Percentiles rank a stretch among this genome's conserved stretches.
phyloP scores from a whole-genome alignment of 805 yeast genomes.

The Suhomyces sp. region DNA sequence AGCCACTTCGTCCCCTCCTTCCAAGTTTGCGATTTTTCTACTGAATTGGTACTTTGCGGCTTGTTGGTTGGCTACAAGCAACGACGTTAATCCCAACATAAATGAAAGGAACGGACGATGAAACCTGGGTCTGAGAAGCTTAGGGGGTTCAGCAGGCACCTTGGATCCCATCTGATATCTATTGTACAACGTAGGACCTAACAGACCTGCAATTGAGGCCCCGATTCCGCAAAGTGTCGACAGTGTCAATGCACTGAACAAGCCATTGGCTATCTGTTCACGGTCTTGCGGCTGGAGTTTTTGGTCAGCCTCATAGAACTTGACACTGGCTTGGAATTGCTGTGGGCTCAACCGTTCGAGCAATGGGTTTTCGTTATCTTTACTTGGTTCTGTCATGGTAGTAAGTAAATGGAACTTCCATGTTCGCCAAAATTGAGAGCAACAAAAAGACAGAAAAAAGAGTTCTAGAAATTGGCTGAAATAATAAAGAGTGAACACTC shows the following conservation, averaged over 20 bases:
- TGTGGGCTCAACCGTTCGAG: conserved; percentile 25
- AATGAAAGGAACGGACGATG: conserved; percentile 34
- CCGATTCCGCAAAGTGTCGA: conserved; percentile 25
- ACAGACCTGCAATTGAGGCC: conserved; percentile 25
- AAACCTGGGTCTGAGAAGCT: conserved; percentile 13
- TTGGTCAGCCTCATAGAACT: conserved; percentile 42
- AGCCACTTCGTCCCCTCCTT: conserved; percentile 10
- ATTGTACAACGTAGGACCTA: conserved; percentile 29
- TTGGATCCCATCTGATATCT: conserved; percentile 2
- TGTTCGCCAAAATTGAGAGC: neutral
- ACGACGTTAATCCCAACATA: conserved; percentile 25
- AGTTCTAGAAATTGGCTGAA: too few species aligned
- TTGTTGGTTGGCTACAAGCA: conserved; percentile 25
- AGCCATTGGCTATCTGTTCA: conserved; percentile 26
- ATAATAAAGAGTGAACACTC: too few species aligned
- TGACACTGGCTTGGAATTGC: conserved; percentile 37
- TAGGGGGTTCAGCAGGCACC: conserved; percentile 4
- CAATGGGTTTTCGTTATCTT: conserved; percentile 20
- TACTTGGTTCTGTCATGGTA: neutral
- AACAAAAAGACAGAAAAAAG: neutral
- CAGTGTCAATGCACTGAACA: conserved; percentile 21
- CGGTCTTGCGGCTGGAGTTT: conserved; percentile 31
- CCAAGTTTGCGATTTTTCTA: conserved; percentile 16
- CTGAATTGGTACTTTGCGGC: conserved; percentile 21
- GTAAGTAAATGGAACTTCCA: neutral